Conservation (phyloP, 441 rosid species). For the Populus tomentosa region DNA sequence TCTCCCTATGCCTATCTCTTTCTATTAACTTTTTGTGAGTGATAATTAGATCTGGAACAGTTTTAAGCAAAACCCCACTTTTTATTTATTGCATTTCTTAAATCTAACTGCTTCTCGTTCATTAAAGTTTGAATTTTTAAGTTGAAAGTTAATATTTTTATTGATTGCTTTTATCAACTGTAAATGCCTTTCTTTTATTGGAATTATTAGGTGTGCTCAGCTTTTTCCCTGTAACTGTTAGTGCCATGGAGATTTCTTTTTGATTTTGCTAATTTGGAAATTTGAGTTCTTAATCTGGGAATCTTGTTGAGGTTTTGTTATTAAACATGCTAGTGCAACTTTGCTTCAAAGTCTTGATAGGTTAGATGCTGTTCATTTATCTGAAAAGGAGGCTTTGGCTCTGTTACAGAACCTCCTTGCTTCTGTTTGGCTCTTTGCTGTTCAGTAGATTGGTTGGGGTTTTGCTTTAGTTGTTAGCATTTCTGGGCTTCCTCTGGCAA, state of each 20-base stretch:
- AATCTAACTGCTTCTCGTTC: conserved; percentile 10
- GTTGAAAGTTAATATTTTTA: conserved; percentile 21
- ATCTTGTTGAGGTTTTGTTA: neutral
- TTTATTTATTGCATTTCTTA: conserved; percentile 19
- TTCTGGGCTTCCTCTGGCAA: conserved; percentile 16
- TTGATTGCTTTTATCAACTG: conserved; percentile 20
- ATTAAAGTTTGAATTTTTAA: conserved; percentile 5
- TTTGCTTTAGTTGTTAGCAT: conserved; percentile 14
- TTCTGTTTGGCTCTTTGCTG: conserved; percentile 24
- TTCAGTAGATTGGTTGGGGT: neutral
- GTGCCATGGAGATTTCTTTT: neutral
- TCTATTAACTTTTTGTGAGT: conserved; percentile 8
- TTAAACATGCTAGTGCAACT: conserved; percentile 9
- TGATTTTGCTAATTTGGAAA: neutral
- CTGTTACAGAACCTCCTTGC: neutral
- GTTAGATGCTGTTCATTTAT: conserved; percentile 30
- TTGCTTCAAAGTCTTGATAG: conserved; percentile 28
- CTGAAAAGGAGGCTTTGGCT: conserved; percentile 25
- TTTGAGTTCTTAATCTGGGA: conserved; percentile 10
- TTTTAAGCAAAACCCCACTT: conserved; percentile 29
- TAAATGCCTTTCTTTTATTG: conserved; percentile 21
- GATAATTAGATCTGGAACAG: conserved; percentile 39
- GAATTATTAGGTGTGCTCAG: conserved; percentile 4
- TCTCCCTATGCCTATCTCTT: neutral
- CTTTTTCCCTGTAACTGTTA: conserved; percentile 13